A percentile compares a stretch with the other conserved stretches of the same genome.
These are phyloP conservation scores for Neoboletus subvelutipes DNA, from an alignment of 768 basidiomycete species.

Conservation along the genomic window DNA sequence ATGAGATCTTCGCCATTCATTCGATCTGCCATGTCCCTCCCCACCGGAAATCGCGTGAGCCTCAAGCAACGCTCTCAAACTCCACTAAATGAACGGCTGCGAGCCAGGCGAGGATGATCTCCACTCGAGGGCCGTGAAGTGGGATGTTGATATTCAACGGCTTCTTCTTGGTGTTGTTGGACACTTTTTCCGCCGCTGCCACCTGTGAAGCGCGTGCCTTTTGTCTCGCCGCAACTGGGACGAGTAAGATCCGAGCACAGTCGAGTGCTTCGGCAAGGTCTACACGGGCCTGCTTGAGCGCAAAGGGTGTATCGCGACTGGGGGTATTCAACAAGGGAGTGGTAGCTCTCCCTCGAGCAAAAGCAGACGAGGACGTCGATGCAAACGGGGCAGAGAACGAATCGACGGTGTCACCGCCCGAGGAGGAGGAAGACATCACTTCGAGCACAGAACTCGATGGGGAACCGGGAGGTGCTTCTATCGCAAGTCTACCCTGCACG, in stretches of 20 bases:
- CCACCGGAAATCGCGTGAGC: not conserved
- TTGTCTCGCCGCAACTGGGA: slow-evolving; percentile 66
- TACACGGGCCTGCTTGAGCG: slow-evolving; percentile 20
- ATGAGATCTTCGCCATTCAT: slow-evolving; percentile 12
- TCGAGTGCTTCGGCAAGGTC: slow-evolving; percentile 61
- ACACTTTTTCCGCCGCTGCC: slow-evolving; percentile 47
- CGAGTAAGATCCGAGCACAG: slow-evolving; percentile 67
- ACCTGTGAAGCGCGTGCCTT: slow-evolving; percentile 55
- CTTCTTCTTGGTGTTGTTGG: slow-evolving; percentile 46
- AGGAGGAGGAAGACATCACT: slow-evolving; percentile 23
- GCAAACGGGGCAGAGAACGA: slow-evolving; percentile 12
- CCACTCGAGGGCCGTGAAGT: slow-evolving; percentile 82
- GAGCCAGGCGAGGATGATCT: slow-evolving; percentile 83
- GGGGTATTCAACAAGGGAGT: slow-evolving; percentile 23
- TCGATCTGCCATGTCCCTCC: not conserved
- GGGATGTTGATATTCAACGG: slow-evolving; percentile 74
- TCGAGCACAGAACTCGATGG: slow-evolving; percentile 25
- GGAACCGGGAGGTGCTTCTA: slow-evolving; percentile 34
- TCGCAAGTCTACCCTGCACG: slow-evolving; percentile 44
- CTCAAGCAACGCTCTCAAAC: slow-evolving; percentile 46
- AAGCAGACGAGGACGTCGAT: slow-evolving; percentile 27
- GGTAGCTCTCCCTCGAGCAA: slow-evolving; percentile 10
- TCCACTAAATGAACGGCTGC: slow-evolving; percentile 78
- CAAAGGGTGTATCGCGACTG: slow-evolving; percentile 22
- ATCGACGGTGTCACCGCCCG: slow-evolving; percentile 21